Base-by-base conservation (phyloP, 352 stramenopile species). In the Globisporangium carolinianum region DNA sequence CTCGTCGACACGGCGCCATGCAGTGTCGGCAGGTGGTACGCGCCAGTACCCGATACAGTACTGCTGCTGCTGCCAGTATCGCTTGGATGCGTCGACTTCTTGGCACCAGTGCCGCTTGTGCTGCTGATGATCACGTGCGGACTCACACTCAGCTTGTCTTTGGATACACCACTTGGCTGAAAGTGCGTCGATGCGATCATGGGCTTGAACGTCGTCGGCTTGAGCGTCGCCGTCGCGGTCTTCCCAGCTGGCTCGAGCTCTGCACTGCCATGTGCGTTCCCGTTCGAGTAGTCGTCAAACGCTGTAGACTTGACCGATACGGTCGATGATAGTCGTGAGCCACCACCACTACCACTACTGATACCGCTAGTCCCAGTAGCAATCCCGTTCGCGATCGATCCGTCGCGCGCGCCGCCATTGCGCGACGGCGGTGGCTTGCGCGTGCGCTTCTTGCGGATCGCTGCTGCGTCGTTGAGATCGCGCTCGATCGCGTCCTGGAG, bases 401-500 rank as follows among this genome's bases (percentile, higher is more conserved):
- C 24, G 24, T 24, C 24, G 24, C 24, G 24, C 4, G 51, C 47
- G 11, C n/a, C 47, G 15, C 53, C 47, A 18, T 54, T 55, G 2
- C 60, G 64, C 2, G 66, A 72, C 43, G 73, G 64, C 0, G 67
- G 69, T 46, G 71, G 67, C 55, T 85, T 86, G 0, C 79, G 69
- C 7, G 64, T 67, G 0, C 79, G 68, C 48, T 89, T 89, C 67
- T 89, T 89, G 18, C 74, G 75, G 4, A 82, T 54, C 8, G 69
- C 69, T 14, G 71, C 79, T 3, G 73, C 83, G 43, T 90, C 79
- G n/a, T 74, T 81, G 6, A 87, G 57, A 53, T 91, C 81, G 0
- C 73, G 69, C 15, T 75, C 70, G 45, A 89, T 93, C n/a, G 76
- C 76, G 7, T 86, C 71, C 53, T 88, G 72, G 24, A 93, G 66